A percentile compares a stretch with the other conserved stretches of the same genome.
phyloP scores from a whole-genome alignment of 2,329 filamentous ascomycete species.

The Lojkania enalia region DNA sequence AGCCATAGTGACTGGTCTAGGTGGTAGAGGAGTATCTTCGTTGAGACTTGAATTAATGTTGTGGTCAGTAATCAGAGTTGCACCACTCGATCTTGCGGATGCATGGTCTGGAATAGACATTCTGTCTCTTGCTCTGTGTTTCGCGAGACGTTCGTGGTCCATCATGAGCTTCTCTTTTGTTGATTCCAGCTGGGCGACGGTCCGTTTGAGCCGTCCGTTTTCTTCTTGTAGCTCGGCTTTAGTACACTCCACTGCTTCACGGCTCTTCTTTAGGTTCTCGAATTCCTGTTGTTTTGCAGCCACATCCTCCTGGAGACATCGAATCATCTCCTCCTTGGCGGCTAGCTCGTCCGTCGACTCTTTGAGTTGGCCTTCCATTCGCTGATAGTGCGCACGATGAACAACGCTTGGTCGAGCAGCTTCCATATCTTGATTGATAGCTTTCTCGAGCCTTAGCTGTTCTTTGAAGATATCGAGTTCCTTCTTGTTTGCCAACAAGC shows the following conservation, averaged over 20 bases:
- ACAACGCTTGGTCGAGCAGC: slow-evolving; percentile 36
- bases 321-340: slow-evolving; percentile 28
- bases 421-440: slow-evolving; percentile 34
- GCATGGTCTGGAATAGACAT: slow-evolving; percentile 26
- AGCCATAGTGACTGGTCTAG: slow-evolving; percentile 7
- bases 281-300: slow-evolving; percentile 24
- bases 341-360: slow-evolving; percentile 26
- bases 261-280: slow-evolving; percentile 23
- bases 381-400: slow-evolving; percentile 38
- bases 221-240: slow-evolving; percentile 29
- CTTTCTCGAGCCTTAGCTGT: slow-evolving; percentile 30
- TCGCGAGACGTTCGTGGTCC: slow-evolving; percentile 35
- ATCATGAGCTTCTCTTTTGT: slow-evolving; percentile 38
- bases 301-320: slow-evolving; percentile 17
- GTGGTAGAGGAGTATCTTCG: slow-evolving; percentile 11
- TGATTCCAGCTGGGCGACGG: slow-evolving; percentile 25
- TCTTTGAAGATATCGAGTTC: slow-evolving; percentile 28
- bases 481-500: slow-evolving; percentile 29
- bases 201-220: slow-evolving; percentile 29
- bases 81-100: slow-evolving; percentile 36
- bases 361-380: slow-evolving; percentile 37
- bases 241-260: slow-evolving; percentile 19
- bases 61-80: slow-evolving; percentile 35
- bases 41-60: slow-evolving; percentile 11
- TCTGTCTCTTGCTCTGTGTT: slow-evolving; percentile 26